Evolutionary conservation across 306 rosid species (phyloP), one percentile per base, ranked within the genome.

Genomic region (Lotus japonicus): DNA sequence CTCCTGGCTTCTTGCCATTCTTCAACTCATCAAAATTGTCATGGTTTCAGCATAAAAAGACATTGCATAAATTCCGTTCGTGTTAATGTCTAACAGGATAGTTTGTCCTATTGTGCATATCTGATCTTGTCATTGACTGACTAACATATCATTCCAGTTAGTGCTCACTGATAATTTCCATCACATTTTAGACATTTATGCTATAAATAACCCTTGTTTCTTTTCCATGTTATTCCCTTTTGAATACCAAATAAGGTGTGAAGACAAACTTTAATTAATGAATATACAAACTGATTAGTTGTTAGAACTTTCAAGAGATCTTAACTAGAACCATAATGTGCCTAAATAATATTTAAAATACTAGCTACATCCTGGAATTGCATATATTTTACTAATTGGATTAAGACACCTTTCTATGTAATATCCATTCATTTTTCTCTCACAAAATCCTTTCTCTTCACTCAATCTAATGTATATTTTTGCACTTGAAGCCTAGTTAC

Each of bases 391-490:
- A 26, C 26, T 42, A 31, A 28, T 57, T 21, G 16, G 52, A 58
- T 11, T 17, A 65, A 66, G 35, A 56, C 60, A 71, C 26, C 6
- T 57, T 35, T 49, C 36, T 41, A 71, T 48, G 26, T 21, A 3
- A 19, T n/a, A n/a, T 44, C 26, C 0, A 35, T 5, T 51, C 63
- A 68, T 14, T 5, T 68, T 78, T 74, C 23, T 7, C 11, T 9
- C 19, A 36, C 77, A 64, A 58, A 58, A 49, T 28, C 51, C 65
- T 65, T 68, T 36, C 4, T 41, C 71, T 39, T 54, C 73, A 74
- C 80, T 74, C 76, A 62, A 79, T 79, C 76, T 68, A 57, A 73
- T 26, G 58, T 23, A 9, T 45, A 3, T 58, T 35, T 79, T 64
- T 70, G 1, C 44, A 69, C 71, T 64, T 72, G 1, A 76, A 35